Evolutionary conservation across 441 rosid genomes (phyloP).

Genomic region (Bocquillonia castaneifolia): DNA sequence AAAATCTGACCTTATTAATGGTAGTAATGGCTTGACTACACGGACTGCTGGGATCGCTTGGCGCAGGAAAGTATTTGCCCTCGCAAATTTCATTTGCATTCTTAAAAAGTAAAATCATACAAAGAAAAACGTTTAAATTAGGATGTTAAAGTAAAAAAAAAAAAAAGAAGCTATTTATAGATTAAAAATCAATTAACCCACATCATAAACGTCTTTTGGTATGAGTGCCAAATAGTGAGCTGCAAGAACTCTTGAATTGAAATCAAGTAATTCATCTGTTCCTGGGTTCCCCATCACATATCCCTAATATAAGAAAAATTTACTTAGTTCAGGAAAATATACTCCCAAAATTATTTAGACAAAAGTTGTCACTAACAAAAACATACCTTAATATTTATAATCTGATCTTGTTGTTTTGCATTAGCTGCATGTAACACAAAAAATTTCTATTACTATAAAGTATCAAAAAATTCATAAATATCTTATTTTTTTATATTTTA

Average conservation of each 20-base stretch:
- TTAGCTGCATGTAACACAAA: too few relatives aligned
- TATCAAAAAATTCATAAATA: too few relatives aligned
- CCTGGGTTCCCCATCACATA: conserved; percentile 12
- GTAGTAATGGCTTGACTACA: background rate
- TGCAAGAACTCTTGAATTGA: background rate
- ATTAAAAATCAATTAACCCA: background rate
- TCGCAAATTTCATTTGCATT: background rate
- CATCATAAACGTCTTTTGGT: background rate
- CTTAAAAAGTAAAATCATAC: background rate
- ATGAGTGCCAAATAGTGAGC: background rate
- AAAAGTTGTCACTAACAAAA: background rate
- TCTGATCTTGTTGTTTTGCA: background rate
- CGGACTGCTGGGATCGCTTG: background rate
- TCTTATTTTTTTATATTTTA: too few relatives aligned
- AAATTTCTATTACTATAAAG: too few relatives aligned
- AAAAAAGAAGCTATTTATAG: too few relatives aligned
- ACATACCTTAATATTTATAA: background rate
- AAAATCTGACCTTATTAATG: background rate
- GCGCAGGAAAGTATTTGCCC: background rate
- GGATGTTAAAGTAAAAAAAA: background rate
- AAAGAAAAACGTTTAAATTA: background rate
- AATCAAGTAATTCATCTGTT: background rate
- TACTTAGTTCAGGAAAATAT: background rate
- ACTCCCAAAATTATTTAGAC: background rate
- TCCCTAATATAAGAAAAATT: background rate